A percentile compares a stretch with the other conserved stretches of the same genome.
These are phyloP conservation scores for Saksenaea vasiformis DNA, from an alignment of 371 early-diverging fungal species.

Conservation along the genomic window DNA sequence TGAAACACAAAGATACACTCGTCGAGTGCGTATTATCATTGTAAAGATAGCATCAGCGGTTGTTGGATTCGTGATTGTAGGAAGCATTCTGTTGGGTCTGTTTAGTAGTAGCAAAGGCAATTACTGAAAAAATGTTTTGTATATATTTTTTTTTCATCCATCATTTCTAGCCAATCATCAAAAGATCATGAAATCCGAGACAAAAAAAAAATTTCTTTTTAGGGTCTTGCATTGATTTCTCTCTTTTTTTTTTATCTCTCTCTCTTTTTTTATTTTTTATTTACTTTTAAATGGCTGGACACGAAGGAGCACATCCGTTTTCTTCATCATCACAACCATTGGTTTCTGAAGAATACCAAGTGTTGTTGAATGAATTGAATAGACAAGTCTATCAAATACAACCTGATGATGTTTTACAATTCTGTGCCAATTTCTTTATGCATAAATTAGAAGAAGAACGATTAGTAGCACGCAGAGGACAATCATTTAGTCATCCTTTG, in stretches of 20 bases:
- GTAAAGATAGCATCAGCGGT: conserved; percentile 34
- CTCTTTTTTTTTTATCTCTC: background rate
- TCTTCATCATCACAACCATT: background rate
- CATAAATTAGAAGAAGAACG: conserved; percentile 70
- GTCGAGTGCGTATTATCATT: conserved; percentile 19
- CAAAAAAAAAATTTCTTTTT: conserved; percentile 12
- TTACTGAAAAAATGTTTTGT: background rate
- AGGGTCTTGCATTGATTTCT: conserved; percentile 6
- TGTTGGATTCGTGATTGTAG: conserved; percentile 48
- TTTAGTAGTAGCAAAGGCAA: background rate
- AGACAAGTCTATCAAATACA: conserved; percentile 20
- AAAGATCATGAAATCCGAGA: conserved; percentile 2
- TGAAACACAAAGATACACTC: conserved; percentile 20
- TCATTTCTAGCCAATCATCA: conserved; percentile 6
- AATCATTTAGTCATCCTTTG: conserved; percentile 1
- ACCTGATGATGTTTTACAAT: conserved; percentile 82
- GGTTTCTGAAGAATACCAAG: conserved; percentile 24
- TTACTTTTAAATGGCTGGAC: conserved; percentile 1
- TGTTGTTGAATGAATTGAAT: conserved; percentile 30
- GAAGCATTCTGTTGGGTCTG: conserved; percentile 43
- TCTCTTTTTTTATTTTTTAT: background rate
- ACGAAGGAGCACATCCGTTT: conserved; percentile 26
- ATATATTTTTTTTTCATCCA: conserved; percentile 4
- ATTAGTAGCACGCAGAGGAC: conserved; percentile 25
- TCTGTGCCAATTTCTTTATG: conserved; percentile 85